A percentile compares a stretch with the other conserved stretches of the same genome.
Conservation (phyloP, 2,329 filamentous ascomycete genomes). For the Fusarium anguioides region DNA sequence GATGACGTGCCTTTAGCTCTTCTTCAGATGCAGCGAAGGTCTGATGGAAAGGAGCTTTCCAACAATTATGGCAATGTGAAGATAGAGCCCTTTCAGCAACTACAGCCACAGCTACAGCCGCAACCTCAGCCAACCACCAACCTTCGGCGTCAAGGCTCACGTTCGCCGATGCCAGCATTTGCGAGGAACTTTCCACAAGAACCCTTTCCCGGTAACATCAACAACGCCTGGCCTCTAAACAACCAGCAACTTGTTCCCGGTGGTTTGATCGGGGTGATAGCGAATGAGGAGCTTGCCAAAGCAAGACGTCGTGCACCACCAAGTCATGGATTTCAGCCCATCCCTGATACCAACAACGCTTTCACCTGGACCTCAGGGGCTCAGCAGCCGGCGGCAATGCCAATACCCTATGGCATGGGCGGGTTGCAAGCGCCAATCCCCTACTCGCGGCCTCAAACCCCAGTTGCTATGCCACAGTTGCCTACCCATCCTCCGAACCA, state of each 20-base stretch:
- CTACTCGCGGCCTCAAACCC: constrained; percentile 11
- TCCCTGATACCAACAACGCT: constrained; percentile 16
- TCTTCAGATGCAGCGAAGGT: not conserved
- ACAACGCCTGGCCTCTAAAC: constrained; percentile 3
- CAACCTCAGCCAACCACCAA: not conserved
- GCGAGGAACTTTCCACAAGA: not conserved
- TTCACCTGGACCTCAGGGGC: constrained; percentile 9
- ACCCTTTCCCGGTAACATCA: not conserved
- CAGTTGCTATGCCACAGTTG: constrained; percentile 3
- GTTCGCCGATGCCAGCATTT: constrained; percentile 4
- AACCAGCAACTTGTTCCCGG: constrained; percentile 18
- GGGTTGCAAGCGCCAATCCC: not conserved
- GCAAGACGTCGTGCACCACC: constrained; percentile 16
- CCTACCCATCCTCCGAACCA: not conserved
- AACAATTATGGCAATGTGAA: not conserved
- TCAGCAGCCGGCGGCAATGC: not conserved
- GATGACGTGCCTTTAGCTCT: constrained; percentile 22
- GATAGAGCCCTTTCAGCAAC: not conserved
- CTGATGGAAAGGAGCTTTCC: not conserved
- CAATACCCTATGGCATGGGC: not conserved
- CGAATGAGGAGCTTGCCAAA: constrained; percentile 27
- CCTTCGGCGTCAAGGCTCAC: not conserved
- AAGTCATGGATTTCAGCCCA: constrained; percentile 26
- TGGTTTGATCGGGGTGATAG: constrained; percentile 29
- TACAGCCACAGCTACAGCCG: not conserved